Base-by-base conservation (phyloP, 2,329 filamentous ascomycete genomes). In the Rhynchosporium secalis region DNA sequence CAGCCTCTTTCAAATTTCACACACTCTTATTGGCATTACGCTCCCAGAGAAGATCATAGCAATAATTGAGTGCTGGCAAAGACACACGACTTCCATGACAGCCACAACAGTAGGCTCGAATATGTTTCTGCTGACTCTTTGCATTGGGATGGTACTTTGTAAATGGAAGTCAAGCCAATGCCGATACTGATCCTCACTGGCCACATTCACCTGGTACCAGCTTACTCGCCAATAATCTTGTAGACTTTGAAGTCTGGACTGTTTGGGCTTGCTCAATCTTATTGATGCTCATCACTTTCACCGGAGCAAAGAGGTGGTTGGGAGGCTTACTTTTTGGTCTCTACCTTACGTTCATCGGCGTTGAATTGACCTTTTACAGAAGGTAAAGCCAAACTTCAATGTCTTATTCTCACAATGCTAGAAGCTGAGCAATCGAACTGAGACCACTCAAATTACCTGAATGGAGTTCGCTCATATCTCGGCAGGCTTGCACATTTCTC, bases 51-150 rank as follows among this genome's bases (percentile, higher is more conserved):
- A 83, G 67, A 75, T 83, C 45, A 67, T 83, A 38, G 77, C 80
- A 1, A 72, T 82, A 2, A 65, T 83, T 33, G 79, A 79, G 63
- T 78, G 79, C n/a, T 72, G 68, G n/a, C 76, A 77, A 77, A 15
- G 80, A 78, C 4, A 77, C 81, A 20, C 69, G 1, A 79, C 79
- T 1, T 79, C 83, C 46, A 69, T 83, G 26, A 79, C 80, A 6
- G 81, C 81, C 0, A 82, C 79, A 41, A 80, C 79, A 13, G 81
- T 77, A 1, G 81, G 81, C 2, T 82, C 80, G 65, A 83, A 83
- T 62, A 80, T 83, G 26, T 84, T 84, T 65, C 71, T 83, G 36
- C 71, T 83, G 26, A 77, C 79, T 1, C 72, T 84, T 5, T 83
- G 81, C 66, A 68, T 78, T 36, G 81, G 78, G 3, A 70, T 79